phyloP scores from a whole-genome alignment of 2,329 filamentous ascomycete species.

The Microdochium nivale region DNA sequence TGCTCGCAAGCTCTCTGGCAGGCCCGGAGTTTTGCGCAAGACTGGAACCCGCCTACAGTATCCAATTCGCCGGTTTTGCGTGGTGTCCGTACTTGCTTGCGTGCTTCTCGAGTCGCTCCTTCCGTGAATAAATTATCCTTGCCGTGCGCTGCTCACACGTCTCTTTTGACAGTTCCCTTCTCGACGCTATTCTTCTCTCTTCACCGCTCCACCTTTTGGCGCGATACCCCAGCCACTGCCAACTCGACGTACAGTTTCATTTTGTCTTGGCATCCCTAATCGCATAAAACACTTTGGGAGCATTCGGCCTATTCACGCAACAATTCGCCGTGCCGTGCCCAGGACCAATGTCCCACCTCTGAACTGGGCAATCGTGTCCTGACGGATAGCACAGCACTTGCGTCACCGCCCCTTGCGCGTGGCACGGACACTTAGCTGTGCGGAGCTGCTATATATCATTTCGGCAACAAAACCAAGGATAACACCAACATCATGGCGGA shows the following conservation, averaged over 20 bases:
- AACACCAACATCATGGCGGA: conserved; percentile 38
- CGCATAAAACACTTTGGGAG: too few relatives aligned
- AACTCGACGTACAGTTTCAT: neutral
- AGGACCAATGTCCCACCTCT: neutral
- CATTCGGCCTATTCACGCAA: neutral
- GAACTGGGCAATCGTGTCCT: neutral
- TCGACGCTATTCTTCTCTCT: neutral
- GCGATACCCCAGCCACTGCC: neutral
- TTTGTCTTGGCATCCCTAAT: neutral
- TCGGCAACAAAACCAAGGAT: conserved; percentile 3
- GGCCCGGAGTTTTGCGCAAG: too few relatives aligned
- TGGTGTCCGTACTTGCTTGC: too few relatives aligned
- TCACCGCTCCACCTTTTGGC: neutral
- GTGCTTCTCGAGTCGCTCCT: neutral
- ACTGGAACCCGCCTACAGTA: too few relatives aligned
- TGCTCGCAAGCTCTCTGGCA: too few relatives aligned
- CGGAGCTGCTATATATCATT: neutral
- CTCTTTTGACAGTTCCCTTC: neutral
- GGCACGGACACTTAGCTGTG: neutral
- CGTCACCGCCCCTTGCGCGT: too few relatives aligned
- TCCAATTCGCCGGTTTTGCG: too few relatives aligned
- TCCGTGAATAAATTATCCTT: neutral
- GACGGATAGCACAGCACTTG: neutral
- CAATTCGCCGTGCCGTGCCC: neutral
- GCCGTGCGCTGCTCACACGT: neutral